Conservation (phyloP, 1,284 basidiomycete species). For the Apiotrichum sp. region DNA sequence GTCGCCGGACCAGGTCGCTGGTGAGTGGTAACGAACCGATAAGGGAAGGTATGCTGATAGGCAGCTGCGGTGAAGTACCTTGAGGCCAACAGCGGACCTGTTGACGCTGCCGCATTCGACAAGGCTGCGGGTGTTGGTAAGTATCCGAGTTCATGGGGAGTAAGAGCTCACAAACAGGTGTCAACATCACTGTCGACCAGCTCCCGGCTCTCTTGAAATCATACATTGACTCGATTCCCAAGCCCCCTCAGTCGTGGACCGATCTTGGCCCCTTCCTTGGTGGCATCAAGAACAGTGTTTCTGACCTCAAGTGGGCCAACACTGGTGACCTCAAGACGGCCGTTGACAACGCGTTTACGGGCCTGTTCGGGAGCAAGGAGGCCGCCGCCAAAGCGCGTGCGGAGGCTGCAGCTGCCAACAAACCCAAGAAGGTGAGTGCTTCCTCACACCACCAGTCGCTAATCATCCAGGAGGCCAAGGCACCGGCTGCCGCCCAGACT, state of each 20-base stretch:
- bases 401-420: slow-evolving; percentile 57
- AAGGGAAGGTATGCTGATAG: background rate
- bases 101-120: slow-evolving; percentile 71
- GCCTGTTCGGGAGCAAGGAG: slow-evolving; percentile 71
- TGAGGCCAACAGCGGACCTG: slow-evolving; percentile 57
- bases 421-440: slow-evolving; percentile 53
- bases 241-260: slow-evolving; percentile 62
- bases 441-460: background rate
- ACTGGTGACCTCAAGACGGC: slow-evolving; percentile 83
- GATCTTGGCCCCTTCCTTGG: slow-evolving; percentile 65
- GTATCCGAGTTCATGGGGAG: slow-evolving; percentile 34
- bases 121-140: slow-evolving; percentile 79
- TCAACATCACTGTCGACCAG: slow-evolving; percentile 67
- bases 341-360: slow-evolving; percentile 69
- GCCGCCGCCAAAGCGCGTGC: slow-evolving; percentile 62
- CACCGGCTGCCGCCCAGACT: slow-evolving; percentile 39
- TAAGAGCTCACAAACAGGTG: slow-evolving; percentile 53
- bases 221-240: slow-evolving; percentile 55
- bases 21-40: slow-evolving; percentile 50
- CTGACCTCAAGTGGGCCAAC: slow-evolving; percentile 75
- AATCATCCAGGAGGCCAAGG: slow-evolving; percentile 51
- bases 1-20: slow-evolving; percentile 78
- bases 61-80: slow-evolving; percentile 74
- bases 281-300: slow-evolving; percentile 58
- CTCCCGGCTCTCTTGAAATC: slow-evolving; percentile 58